These are phyloP conservation scores for Erodium maritimum DNA, from an alignment of 345 rosid species.

Conservation along the genomic window DNA sequence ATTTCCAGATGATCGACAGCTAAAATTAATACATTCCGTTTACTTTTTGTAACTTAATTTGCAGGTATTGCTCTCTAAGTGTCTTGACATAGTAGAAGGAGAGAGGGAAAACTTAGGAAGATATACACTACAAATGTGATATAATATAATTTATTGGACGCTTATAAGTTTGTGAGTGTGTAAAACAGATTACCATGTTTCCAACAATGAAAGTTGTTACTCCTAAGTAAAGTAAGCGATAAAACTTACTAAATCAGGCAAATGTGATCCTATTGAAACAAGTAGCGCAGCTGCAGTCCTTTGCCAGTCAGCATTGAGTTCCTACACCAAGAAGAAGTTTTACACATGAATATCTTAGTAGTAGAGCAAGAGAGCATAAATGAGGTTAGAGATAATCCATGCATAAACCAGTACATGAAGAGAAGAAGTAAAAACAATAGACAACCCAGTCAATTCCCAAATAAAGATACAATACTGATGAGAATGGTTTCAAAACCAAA, in stretches of 20 bases:
- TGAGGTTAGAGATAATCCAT: neutral
- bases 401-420: neutral
- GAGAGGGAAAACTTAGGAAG: neutral
- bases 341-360: neutral
- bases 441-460: neutral
- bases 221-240: neutral
- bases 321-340: conserved; percentile 31
- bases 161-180: neutral
- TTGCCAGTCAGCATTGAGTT: conserved; percentile 87
- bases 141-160: too few species aligned
- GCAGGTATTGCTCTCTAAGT: too few species aligned
- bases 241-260: conserved; percentile 86
- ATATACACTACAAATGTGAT: neutral
- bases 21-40: too few species aligned
- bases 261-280: conserved; percentile 78
- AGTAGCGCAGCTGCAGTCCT: conserved; percentile 77
- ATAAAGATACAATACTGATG: neutral
- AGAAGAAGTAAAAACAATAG: neutral
- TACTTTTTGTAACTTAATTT: too few species aligned
- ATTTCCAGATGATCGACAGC: too few species aligned
- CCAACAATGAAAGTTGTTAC: neutral
- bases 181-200: neutral
- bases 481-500: neutral
- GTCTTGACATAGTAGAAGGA: too few species aligned
- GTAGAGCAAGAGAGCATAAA: neutral